These are phyloP conservation scores for Coriaria nepalensis DNA, from an alignment of 306 rosid genomes.

Conservation along the genomic window DNA sequence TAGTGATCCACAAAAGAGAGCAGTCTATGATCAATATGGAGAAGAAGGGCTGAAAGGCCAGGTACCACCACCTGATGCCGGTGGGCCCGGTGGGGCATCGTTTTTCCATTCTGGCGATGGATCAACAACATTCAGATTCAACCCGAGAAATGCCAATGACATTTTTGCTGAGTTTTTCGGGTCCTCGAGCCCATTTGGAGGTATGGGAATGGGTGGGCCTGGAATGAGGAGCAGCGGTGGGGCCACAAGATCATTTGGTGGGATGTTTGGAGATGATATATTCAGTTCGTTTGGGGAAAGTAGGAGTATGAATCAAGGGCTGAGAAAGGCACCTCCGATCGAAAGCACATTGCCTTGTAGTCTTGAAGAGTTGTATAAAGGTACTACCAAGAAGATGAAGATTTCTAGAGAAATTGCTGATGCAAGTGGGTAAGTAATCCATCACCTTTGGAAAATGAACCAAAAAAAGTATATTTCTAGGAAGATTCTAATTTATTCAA, in stretches of 20 bases:
- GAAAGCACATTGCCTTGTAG: constrained; percentile 53
- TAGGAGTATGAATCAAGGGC: constrained; percentile 50
- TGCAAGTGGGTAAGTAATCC: constrained; percentile 60
- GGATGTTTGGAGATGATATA: constrained; percentile 55
- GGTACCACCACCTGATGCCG: constrained; percentile 62
- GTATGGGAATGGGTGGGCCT: constrained; percentile 38
- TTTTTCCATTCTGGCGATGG: constrained; percentile 70
- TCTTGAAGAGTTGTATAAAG: constrained; percentile 77
- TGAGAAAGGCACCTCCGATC: constrained; percentile 50
- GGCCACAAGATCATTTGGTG: constrained; percentile 45
- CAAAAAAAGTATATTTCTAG: too few species aligned
- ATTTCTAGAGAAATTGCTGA: constrained; percentile 65
- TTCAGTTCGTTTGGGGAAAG: constrained; percentile 53
- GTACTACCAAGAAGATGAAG: constrained; percentile 74
- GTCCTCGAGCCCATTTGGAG: constrained; percentile 61
- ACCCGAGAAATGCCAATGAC: constrained; percentile 66
- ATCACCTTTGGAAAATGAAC: too few species aligned
- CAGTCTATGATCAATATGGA: constrained; percentile 78
- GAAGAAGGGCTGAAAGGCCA: constrained; percentile 85
- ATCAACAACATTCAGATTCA: constrained; percentile 56
- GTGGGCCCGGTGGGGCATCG: constrained; percentile 41
- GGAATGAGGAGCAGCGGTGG: constrained; percentile 34
- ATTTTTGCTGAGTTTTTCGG: constrained; percentile 70
- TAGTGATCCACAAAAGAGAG: constrained; percentile 80
- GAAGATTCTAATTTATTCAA: too few species aligned